Conservation (phyloP, 495 filamentous ascomycete species). For the Bacidia gigantensis region DNA sequence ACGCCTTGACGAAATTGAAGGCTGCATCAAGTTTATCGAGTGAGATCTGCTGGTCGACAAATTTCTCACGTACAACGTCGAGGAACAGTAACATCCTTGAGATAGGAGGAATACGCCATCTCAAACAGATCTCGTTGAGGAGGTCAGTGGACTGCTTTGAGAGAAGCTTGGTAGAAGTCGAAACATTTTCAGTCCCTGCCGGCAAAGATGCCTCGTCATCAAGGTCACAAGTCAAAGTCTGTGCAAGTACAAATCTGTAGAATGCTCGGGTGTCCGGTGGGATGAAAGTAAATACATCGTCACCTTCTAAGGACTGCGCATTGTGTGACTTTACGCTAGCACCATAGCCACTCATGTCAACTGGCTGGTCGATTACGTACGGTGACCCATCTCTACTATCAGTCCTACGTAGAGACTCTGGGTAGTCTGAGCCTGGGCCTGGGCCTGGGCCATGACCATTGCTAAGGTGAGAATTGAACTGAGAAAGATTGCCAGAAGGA, state of each 20-base stretch:
- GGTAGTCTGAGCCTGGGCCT: conserved; percentile 37
- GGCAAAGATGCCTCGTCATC: conserved; percentile 42
- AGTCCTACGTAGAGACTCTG: conserved; percentile 44
- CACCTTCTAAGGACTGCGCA: conserved; percentile 31
- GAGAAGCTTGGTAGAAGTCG: conserved; percentile 47
- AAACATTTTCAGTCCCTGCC: conserved; percentile 37
- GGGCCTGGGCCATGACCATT: conserved; percentile 20
- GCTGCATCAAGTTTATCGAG: conserved; percentile 69
- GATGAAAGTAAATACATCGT: conserved; percentile 66
- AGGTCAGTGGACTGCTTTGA: conserved; percentile 74
- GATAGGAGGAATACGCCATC: conserved; percentile 83
- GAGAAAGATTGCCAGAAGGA: conserved; percentile 36
- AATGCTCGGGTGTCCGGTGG: conserved; percentile 70
- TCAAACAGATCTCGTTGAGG: conserved; percentile 66
- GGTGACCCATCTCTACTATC: conserved; percentile 32
- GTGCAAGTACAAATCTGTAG: conserved; percentile 63
- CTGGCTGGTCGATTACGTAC: conserved; percentile 63
- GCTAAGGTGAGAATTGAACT: conserved; percentile 32
- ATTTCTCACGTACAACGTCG: conserved; percentile 75
- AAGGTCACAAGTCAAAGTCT: conserved; percentile 58
- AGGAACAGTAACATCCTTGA: conserved; percentile 69
- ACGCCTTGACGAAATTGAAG: conserved; percentile 67
- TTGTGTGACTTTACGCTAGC: conserved; percentile 39
- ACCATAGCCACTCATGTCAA: conserved; percentile 61
- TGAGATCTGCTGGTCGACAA: conserved; percentile 69